Evolutionary conservation across 345 rosid genomes (phyloP), one percentile per base, ranked within the genome.

Genomic region (Eucalyptus caleyi): DNA sequence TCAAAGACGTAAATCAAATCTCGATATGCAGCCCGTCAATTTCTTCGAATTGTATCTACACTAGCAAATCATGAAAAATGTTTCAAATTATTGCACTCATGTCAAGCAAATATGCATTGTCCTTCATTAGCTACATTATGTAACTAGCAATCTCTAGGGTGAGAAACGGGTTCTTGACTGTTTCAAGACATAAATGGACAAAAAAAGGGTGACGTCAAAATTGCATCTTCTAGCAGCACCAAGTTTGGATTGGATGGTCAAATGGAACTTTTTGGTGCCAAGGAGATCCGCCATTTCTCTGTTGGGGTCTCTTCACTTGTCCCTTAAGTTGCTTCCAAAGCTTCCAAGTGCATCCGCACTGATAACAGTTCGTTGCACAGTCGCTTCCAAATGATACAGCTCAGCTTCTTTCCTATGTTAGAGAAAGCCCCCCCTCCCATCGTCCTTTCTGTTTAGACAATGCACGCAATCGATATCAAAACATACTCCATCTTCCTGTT

Each of bases 1-100:
- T 19, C 4, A 19, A 77, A 11, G 3, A 6, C 0, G 1, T 21
- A 21, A 37, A 19, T 21, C 5, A 1, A 77, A 37, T 72, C 8
- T 72, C 0, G 5, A 10, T 19, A 72, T 5, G 1, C 2, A 69
- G 1, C 3, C 15, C 15, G 0, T 37, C 1, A 3, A 0, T 72
- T 72, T 37, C 27, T 72, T 3, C 0, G 4, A 0, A 34, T 72
- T 12, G 3, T n/a, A 6, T 65, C 45, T 34, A 34, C 14, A 9
- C 80, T 15, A 67, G 1, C 42, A 67, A 5, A 32, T 67, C 21
- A 32, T 67, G 11, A 16, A 67, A 16, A 34, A 0, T 0, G 14
- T 19, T 19, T 34, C 44, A 3, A 34, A 69, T 34, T 34, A 1
- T 34, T 16, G 3, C 1, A 18, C 14, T 69, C 0, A 0, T 34